Base-by-base conservation (phyloP, 306 rosid genomes). In the Prunus armeniaca region DNA sequence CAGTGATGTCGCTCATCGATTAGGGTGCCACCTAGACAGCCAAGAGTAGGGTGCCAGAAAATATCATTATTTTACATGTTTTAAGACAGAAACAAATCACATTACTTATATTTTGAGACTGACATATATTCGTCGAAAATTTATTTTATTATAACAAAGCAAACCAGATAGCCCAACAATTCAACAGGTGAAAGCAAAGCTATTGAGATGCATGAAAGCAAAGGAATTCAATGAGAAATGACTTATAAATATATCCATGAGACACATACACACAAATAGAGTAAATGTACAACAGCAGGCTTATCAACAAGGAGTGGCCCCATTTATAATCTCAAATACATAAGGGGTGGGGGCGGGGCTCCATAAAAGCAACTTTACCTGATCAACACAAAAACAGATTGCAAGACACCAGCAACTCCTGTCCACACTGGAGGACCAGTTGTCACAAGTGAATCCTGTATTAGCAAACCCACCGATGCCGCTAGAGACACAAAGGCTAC, bases 401-500 rank as follows among this genome's bases (percentile, higher is more conserved):
- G 96, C 86, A 95, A 83, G 75, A 95, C 89, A 30, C 99, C 99
- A 2, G 99, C 99, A 74, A 86, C 89, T 84, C 99, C 99, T 6
- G 97, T 86, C 99, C 99, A 95, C 61, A 86, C 97, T 5, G 97
- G 87, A 69, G 97, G 96, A 57, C 92, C 91, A 12, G 97, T 88
- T 80, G 76, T 83, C 75, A 85, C 97, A 20, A 95, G n/a, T 74
- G 99, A 95, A 83, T 95, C 99, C 62, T 89, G 97, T 67, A 95
- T 92, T 72, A 92, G 84, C 75, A 95, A 86, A 74, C 99, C 99
- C 12, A 94, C 97, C 12, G 99, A 89, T 79, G 97, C 99, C 24
- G 99, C 99, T 80, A 95, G 85, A 55, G 99, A 95, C 80, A 95
- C 99, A 77, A 95, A 95, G 67, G 99, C 91, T 41, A 95, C 93